Conservation (phyloP, 2,329 filamentous ascomycete species). For the Hortaea sp. region DNA sequence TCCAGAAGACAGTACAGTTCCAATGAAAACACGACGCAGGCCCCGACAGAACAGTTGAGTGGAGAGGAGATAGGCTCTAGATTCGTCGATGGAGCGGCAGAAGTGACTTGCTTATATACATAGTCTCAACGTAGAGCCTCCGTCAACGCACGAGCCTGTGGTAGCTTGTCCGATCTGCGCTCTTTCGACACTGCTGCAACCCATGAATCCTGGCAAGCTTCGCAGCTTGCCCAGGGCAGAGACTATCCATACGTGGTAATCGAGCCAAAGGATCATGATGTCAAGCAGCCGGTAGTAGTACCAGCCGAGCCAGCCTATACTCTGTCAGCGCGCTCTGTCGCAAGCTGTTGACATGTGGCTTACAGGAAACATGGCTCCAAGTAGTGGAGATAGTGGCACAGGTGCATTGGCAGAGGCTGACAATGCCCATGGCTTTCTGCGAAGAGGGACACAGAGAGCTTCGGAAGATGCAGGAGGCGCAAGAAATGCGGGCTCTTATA, state of each 20-base stretch:
- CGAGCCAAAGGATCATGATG: no score
- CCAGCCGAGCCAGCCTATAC: no score
- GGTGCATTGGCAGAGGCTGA: background rate
- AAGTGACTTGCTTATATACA: background rate
- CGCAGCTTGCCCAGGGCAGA: no score
- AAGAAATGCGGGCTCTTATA: constrained; percentile 7
- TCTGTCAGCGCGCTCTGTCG: no score
- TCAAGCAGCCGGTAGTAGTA: no score
- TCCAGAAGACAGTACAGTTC: constrained; percentile 9
- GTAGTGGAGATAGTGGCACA: constrained; percentile 4
- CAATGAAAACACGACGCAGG: constrained; percentile 4
- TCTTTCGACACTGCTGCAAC: constrained; percentile 1
- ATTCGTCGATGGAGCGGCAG: background rate
- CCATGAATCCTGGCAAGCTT: background rate
- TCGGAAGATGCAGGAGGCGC: background rate
- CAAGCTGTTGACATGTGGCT: background rate
- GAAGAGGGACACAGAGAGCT: background rate
- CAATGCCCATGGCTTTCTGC: background rate
- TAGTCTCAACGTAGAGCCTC: background rate
- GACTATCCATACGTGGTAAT: no score
- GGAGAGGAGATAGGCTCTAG: background rate
- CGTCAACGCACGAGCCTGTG: constrained; percentile 7
- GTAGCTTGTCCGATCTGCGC: constrained; percentile 6
- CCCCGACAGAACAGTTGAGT: constrained; percentile 1
- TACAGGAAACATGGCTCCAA: constrained; percentile 1